These are phyloP conservation scores for Naematelia aurantialba DNA, from an alignment of 768 basidiomycete species.

Conservation along the genomic window DNA sequence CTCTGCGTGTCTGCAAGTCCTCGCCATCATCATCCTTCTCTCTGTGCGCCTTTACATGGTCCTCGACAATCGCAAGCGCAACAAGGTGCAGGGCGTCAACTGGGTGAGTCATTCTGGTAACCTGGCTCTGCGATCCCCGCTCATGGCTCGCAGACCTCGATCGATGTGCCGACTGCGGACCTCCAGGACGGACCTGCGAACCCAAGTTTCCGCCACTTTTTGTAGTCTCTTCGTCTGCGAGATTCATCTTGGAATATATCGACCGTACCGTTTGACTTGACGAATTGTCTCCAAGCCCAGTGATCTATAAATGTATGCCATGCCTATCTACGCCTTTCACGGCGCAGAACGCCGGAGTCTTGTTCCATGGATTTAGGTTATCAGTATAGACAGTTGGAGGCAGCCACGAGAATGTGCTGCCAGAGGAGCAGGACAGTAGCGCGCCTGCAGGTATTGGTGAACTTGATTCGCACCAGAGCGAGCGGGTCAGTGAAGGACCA, in stretches of 20 bases:
- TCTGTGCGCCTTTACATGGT: slow-evolving; percentile 13
- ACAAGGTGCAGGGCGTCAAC: slow-evolving; percentile 24
- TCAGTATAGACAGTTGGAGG: too few relatives aligned
- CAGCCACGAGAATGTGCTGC: too few relatives aligned
- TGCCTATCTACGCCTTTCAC: too few relatives aligned
- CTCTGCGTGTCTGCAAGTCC: slow-evolving; percentile 18
- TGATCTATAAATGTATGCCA: too few relatives aligned
- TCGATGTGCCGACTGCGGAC: slow-evolving; percentile 18
- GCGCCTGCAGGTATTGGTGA: too few relatives aligned
- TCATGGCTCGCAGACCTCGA: neutral
- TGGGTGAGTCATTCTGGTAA: slow-evolving; percentile 4
- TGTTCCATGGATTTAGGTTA: too few relatives aligned
- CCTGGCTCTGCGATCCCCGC: too few relatives aligned
- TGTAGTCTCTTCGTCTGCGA: neutral
- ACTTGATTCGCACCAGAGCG: too few relatives aligned
- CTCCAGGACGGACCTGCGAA: slow-evolving; percentile 11
- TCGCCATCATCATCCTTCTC: slow-evolving; percentile 13
- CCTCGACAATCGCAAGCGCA: slow-evolving; percentile 13
- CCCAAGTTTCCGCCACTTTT: slow-evolving; percentile 16
- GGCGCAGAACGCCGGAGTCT: too few relatives aligned
- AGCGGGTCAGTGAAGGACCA: too few relatives aligned
- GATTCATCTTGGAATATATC: neutral
- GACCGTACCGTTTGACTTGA: neutral
- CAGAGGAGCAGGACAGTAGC: too few relatives aligned
- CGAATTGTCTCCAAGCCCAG: too few relatives aligned